Evolutionary conservation across 805 yeast genomes (phyloP).

Genomic region (Saccharomycopsis sp.): DNA sequence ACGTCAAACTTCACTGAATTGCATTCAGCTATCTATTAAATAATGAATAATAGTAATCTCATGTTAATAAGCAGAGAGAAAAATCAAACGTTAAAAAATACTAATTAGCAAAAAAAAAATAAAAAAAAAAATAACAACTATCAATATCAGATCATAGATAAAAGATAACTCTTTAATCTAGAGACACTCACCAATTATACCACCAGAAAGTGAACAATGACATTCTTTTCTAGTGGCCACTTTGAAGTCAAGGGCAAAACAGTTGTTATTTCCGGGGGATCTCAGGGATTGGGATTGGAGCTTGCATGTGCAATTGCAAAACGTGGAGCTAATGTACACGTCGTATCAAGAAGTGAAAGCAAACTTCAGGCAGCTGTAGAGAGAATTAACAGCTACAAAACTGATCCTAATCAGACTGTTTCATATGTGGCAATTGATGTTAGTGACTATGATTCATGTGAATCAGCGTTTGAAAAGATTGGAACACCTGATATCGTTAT

Average conservation of each 20-base stretch:
- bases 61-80: too few species aligned
- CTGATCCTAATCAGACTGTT: constrained; percentile 26
- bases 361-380: constrained; percentile 48
- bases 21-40: too few species aligned
- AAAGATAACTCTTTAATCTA: too few species aligned
- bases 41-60: too few species aligned
- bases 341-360: constrained; percentile 70
- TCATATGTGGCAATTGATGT: constrained; percentile 58
- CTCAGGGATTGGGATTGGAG: constrained; percentile 88
- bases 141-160: too few species aligned
- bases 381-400: constrained; percentile 31
- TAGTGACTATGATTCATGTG: constrained; percentile 46
- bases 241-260: constrained; percentile 39
- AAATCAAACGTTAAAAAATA: too few species aligned
- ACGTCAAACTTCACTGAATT: too few species aligned
- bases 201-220: too few species aligned
- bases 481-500: constrained; percentile 62
- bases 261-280: constrained; percentile 84
- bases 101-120: too few species aligned
- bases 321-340: constrained; percentile 46
- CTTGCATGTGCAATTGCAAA: constrained; percentile 54
- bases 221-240: constrained; percentile 12
- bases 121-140: too few species aligned
- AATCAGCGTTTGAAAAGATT: constrained; percentile 35
- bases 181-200: too few species aligned